These are phyloP conservation scores for Xylariaceae sp. DNA, from an alignment of 2,329 filamentous ascomycete species.

Conservation along the genomic window DNA sequence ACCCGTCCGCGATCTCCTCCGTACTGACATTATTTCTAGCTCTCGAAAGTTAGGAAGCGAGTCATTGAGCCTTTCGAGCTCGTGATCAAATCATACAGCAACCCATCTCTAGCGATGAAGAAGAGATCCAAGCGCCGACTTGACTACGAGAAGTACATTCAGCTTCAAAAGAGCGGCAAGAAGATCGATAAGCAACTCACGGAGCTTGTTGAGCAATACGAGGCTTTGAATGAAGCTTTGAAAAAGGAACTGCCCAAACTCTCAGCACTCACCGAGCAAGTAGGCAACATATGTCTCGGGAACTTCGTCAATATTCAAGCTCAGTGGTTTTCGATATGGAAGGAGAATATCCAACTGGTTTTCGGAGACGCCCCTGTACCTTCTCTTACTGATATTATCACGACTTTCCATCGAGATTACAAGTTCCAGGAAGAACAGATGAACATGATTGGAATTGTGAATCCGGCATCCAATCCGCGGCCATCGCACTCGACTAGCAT, in stretches of 20 bases:
- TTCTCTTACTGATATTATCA: slow-evolving; percentile 66
- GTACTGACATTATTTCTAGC: slow-evolving; percentile 35
- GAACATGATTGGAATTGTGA: slow-evolving; percentile 68
- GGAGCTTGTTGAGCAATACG: slow-evolving; percentile 82
- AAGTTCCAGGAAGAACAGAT: slow-evolving; percentile 68
- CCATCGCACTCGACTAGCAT: slow-evolving; percentile 54
- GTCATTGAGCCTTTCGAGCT: slow-evolving; percentile 80
- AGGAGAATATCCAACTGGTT: slow-evolving; percentile 72
- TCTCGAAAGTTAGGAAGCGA: slow-evolving; percentile 65
- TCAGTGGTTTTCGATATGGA: slow-evolving; percentile 77
- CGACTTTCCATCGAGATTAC: slow-evolving; percentile 74
- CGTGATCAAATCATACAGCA: slow-evolving; percentile 73
- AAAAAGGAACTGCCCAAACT: slow-evolving; percentile 88
- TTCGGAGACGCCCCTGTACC: slow-evolving; percentile 62
- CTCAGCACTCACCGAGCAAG: slow-evolving; percentile 71
- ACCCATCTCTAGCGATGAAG: slow-evolving; percentile 83
- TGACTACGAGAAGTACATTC: slow-evolving; percentile 78
- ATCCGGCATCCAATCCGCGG: slow-evolving; percentile 59
- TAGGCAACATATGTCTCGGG: slow-evolving; percentile 75
- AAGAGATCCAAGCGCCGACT: slow-evolving; percentile 90
- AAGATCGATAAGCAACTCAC: slow-evolving; percentile 80
- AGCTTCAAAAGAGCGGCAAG: slow-evolving; percentile 72
- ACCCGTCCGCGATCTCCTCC: not conserved
- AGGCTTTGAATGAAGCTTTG: slow-evolving; percentile 84
- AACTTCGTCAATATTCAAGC: slow-evolving; percentile 82